A percentile compares a stretch with the other conserved stretches of the same genome.
These are phyloP conservation scores for Purpureocillium lavendulum DNA, from an alignment of 2,329 filamentous ascomycete species.

Conservation along the genomic window DNA sequence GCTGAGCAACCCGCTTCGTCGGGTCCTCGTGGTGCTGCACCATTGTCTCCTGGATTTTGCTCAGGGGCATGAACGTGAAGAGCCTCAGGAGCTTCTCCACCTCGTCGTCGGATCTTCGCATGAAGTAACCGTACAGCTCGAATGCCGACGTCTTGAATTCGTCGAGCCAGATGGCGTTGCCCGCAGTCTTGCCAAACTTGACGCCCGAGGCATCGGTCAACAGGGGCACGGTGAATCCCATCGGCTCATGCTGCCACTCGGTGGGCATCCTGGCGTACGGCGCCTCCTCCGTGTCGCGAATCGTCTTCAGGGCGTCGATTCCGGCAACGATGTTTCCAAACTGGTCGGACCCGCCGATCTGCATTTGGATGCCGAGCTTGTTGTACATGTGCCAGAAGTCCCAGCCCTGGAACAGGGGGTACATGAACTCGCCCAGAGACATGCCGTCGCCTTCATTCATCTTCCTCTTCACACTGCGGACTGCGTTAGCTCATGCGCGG, in stretches of 20 bases:
- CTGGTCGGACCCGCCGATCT: slow-evolving; percentile 93
- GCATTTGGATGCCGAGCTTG: slow-evolving; percentile 62
- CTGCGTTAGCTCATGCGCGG: slow-evolving; percentile 9
- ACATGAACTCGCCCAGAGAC: slow-evolving; percentile 88
- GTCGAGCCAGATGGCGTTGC: slow-evolving; percentile 92
- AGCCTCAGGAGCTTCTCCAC: slow-evolving; percentile 77
- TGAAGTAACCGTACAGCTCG: slow-evolving; percentile 86
- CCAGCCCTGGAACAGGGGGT: slow-evolving; percentile 90
- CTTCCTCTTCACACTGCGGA: slow-evolving; percentile 61
- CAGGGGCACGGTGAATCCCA: slow-evolving; percentile 86
- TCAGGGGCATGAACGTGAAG: slow-evolving; percentile 77
- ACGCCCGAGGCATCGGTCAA: slow-evolving; percentile 76
- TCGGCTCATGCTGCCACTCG: slow-evolving; percentile 46
- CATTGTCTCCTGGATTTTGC: slow-evolving; percentile 62
- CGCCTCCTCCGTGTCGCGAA: slow-evolving; percentile 50
- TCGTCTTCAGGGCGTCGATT: slow-evolving; percentile 73
- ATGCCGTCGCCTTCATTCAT: slow-evolving; percentile 83
- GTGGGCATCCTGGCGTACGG: slow-evolving; percentile 28
- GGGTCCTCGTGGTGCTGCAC: slow-evolving; percentile 58
- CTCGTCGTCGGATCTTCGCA: slow-evolving; percentile 72
- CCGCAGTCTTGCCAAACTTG: slow-evolving; percentile 92
- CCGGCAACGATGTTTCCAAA: slow-evolving; percentile 93
- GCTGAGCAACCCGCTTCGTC: slow-evolving; percentile 69
- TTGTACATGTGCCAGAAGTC: slow-evolving; percentile 87
- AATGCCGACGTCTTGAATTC: slow-evolving; percentile 70